phyloP scores from a whole-genome alignment of 2,329 filamentous ascomycete species.

The Beauveria medogensis region DNA sequence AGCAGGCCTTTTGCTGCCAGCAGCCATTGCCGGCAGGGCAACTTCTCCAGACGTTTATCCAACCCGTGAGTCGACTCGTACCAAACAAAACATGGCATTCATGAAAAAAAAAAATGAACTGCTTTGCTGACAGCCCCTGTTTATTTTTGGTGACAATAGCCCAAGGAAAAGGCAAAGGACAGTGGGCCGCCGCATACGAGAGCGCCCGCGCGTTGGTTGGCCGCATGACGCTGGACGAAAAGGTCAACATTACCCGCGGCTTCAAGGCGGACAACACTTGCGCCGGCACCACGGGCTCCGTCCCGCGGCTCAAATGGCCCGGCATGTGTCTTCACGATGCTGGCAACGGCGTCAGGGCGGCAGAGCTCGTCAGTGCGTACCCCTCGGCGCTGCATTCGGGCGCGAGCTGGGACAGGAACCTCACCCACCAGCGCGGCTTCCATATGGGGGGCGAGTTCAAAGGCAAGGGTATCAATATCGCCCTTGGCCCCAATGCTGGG shows the following conservation, averaged over 20 bases:
- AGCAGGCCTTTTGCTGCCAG: constrained; percentile 8
- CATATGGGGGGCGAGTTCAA: constrained; percentile 51
- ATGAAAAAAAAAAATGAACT: not conserved
- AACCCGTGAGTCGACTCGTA: constrained; percentile 15
- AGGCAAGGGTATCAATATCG: constrained; percentile 56
- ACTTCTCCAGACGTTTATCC: constrained; percentile 20
- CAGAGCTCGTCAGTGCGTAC: constrained; percentile 41
- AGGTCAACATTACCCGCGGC: constrained; percentile 43
- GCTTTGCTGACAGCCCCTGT: too few species aligned
- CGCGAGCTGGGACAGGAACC: constrained; percentile 44
- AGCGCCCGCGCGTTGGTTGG: constrained; percentile 49
- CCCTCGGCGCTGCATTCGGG: constrained; percentile 40
- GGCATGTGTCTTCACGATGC: constrained; percentile 43
- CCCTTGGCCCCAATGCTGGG: constrained; percentile 63
- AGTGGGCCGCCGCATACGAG: constrained; percentile 51
- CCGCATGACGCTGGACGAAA: constrained; percentile 59
- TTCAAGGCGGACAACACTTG: constrained; percentile 46
- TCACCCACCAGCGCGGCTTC: constrained; percentile 42
- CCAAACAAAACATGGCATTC: not conserved
- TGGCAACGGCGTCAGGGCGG: constrained; percentile 39
- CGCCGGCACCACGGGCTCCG: constrained; percentile 37
- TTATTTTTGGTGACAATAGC: constrained; percentile 16
- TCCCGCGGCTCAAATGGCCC: constrained; percentile 37
- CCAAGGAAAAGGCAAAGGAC: constrained; percentile 23
- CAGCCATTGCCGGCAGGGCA: not conserved